Evolutionary conservation across 179 eudicot species (phyloP), one percentile per base, ranked within the genome.

Genomic region (Drosera spatulata): DNA sequence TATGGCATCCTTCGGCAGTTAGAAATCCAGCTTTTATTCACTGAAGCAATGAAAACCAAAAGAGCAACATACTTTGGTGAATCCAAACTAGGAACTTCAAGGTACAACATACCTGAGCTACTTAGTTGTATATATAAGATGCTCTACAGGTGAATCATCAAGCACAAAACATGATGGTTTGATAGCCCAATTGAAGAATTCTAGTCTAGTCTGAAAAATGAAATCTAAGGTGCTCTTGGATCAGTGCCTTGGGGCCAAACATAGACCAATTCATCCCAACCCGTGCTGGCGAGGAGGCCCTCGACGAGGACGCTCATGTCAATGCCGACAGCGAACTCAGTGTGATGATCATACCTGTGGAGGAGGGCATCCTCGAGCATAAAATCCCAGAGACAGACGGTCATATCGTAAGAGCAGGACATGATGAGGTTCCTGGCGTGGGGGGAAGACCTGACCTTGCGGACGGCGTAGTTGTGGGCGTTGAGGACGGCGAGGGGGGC

Each of bases 261-360:
- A 58, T 84, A 88, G 13, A 84, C 98, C 61, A 79, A 66, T 81
- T 91, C 97, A 50, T 88, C 97, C 97, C 97, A 91, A 15, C 97
- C 95, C 2, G 96, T 88, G 67, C 96, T 88, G 1, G 96, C 96
- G 62, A 88, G 65, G 58, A 91, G 72, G 61, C 96, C 98, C 56
- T 91, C 96, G 45, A 91, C 96, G 33, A 88, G 86, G 22, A 88
- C 97, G 76, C 97, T 88, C 96, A 91, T 88, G 72, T 91, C 96
- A 59, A 88, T 84, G 41, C 96, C 91, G 60, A 88, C 96, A 0
- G 96, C 95, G 67, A 88, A 88, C 71, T 91, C 96, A 0, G 95
- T 83, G 62, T 91, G 96, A 43, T 85, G 96, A 77, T 88, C 96
- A 70, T 91, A 88, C 74, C 85, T 80, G 56, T 85, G 95, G 41